Evolutionary conservation across 352 stramenopile species (phyloP).

Genomic region (Phytophthora ohioensis): DNA sequence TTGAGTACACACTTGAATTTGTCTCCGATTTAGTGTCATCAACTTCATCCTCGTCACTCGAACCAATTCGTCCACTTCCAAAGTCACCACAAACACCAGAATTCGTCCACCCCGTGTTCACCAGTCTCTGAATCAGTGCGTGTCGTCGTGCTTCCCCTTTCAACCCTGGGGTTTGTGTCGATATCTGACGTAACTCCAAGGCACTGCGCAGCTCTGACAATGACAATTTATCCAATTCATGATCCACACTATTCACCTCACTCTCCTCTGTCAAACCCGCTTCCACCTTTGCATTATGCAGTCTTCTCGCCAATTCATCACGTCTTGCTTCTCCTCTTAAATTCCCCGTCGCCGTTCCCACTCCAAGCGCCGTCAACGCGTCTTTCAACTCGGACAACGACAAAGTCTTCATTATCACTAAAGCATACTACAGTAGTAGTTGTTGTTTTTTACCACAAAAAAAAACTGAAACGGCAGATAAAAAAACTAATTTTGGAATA

Average conservation of each 20-base stretch:
- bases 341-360: slow-evolving; percentile 46
- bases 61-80: slow-evolving; percentile 2
- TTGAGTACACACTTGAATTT: slow-evolving; percentile 52
- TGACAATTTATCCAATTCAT: slow-evolving; percentile 17
- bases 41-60: slow-evolving; percentile 19
- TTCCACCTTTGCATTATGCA: slow-evolving; percentile 20
- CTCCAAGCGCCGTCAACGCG: slow-evolving; percentile 37
- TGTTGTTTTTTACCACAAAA: not conserved
- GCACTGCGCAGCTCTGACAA: slow-evolving; percentile 48
- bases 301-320: slow-evolving; percentile 39
- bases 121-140: slow-evolving; percentile 51
- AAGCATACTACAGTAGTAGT: not conserved
- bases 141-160: slow-evolving; percentile 57
- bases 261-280: not conserved
- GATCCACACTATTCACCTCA: not conserved
- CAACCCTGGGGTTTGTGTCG: slow-evolving; percentile 52
- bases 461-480: not conserved
- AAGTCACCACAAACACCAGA: not conserved
- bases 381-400: slow-evolving; percentile 47
- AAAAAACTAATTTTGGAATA: not conserved
- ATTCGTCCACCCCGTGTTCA: slow-evolving; percentile 22
- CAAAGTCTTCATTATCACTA: slow-evolving; percentile 11
- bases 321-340: slow-evolving; percentile 48
- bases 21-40: slow-evolving; percentile 41
- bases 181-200: slow-evolving; percentile 42